phyloP scores from a whole-genome alignment of 208 protist genomes.

The Trypanosoma caninum region DNA sequence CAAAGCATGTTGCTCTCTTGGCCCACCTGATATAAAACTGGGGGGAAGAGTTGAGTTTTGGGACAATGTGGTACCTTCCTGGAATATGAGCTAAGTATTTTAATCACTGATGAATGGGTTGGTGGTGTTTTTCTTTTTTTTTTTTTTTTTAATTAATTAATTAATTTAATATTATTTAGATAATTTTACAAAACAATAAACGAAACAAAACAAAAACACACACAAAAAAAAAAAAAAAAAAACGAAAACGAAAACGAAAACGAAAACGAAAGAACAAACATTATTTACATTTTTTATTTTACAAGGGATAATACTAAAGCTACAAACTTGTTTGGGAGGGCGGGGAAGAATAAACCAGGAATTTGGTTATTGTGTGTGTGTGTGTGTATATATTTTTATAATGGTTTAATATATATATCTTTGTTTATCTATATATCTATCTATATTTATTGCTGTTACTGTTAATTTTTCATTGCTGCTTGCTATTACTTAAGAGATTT shows the following conservation, averaged over 20 bases:
- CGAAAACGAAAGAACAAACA: not conserved
- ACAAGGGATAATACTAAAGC: too few species aligned
- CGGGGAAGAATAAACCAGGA: too few species aligned
- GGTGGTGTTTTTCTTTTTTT: not conserved
- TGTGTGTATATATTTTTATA: conserved; percentile 24
- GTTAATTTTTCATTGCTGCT: too few species aligned
- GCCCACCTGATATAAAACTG: conserved; percentile 42
- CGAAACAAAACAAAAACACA: not conserved
- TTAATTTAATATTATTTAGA: not conserved
- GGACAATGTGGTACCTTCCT: not conserved
- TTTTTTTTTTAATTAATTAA: not conserved
- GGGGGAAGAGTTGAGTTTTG: not conserved
- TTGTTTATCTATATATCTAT: too few species aligned
- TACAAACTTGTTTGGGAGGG: too few species aligned
- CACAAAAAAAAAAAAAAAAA: not conserved
- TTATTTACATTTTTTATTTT: too few species aligned
- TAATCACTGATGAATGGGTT: too few species aligned
- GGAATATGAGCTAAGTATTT: too few species aligned
- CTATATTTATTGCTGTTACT: too few species aligned
- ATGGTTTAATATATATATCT: too few species aligned
- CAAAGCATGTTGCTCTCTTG: conserved; percentile 39
- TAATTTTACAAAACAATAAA: not conserved
- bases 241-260: not conserved
- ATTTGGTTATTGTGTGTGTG: conserved; percentile 1
- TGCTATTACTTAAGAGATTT: conserved; percentile 9